phyloP scores from a whole-genome alignment of 73 alveolate species.

The Tetrahymena elliotti region DNA sequence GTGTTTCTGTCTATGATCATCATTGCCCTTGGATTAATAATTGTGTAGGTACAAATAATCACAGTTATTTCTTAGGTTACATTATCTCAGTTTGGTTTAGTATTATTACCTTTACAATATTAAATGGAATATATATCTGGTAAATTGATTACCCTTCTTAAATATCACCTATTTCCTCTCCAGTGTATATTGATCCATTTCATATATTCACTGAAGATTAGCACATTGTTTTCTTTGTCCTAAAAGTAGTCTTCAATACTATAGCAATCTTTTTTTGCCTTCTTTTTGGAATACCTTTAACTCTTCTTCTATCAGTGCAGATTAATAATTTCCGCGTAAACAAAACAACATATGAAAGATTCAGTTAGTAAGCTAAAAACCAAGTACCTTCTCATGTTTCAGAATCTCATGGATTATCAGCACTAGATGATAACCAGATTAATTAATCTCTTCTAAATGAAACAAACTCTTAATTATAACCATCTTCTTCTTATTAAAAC shows the following conservation, averaged over 20 bases:
- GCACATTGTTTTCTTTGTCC: not conserved
- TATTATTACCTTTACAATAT: not conserved
- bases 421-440: not conserved
- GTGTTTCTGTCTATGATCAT: constrained; percentile 64
- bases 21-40: constrained; percentile 65
- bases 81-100: not conserved
- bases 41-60: constrained; percentile 50
- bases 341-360: not conserved
- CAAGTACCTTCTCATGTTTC: not conserved
- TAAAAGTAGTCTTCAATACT: not conserved
- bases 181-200: not conserved
- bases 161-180: not conserved
- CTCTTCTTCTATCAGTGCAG: not conserved
- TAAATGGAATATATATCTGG: not conserved
- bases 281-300: not conserved
- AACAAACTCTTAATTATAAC: not conserved
- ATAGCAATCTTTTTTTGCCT: not conserved
- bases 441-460: not conserved
- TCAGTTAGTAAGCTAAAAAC: not conserved
- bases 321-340: not conserved
- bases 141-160: not conserved
- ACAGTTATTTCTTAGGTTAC: not conserved
- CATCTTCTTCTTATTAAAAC: not conserved
- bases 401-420: not conserved
- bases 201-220: not conserved